Evolutionary conservation across 1,284 basidiomycete genomes (phyloP), one percentile per base, ranked within the genome.

Genomic region (Sphagnurus paluster): DNA sequence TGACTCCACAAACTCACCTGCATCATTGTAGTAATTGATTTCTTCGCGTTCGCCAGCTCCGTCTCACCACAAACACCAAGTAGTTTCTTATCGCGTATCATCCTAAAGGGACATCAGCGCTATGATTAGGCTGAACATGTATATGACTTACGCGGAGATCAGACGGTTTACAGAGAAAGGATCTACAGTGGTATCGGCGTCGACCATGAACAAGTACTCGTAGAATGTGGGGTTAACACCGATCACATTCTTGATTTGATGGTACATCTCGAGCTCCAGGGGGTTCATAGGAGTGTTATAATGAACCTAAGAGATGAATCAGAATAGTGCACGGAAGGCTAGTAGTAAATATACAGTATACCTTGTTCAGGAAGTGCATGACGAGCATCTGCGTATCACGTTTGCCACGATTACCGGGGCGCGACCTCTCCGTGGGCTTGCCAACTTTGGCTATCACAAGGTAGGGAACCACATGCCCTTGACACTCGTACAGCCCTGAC

Each of bases 211-310:
- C 53, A 97, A 65, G 64, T 98, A 98, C 68, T 98, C 96, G 71
- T 98, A 99, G 73, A 98, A 98, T 0, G 92, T 87, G 6, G 95
- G 96, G 67, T 99, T 96, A 59, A 99, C 93, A 67, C 96, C 96
- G 58, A 99, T 98, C 44, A 99, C 93, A 63, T 99, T 98, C 79
- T 97, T 93, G 79, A 99, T 96, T 69, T 99, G 96, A 65, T 99
- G 97, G 64, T 95, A 98, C 67, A 99, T 92, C 72, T 99, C 96
- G 42, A 99, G 74, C 69, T 99, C 96, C 52, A 97, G 72, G 0
- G 95, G 97, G 61, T 88, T 93, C 97, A 99, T 99, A 0, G 93
- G 89, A n/a, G 90, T 67, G 62, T 95, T 93, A 71, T 98, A 99
- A 70, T 99, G 96, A 25, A 98, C 96, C 79, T 95, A 45, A n/a